These are phyloP conservation scores for Phlyctochytrium planicorne DNA, from an alignment of 192 early-diverging fungal genomes.

Conservation along the genomic window DNA sequence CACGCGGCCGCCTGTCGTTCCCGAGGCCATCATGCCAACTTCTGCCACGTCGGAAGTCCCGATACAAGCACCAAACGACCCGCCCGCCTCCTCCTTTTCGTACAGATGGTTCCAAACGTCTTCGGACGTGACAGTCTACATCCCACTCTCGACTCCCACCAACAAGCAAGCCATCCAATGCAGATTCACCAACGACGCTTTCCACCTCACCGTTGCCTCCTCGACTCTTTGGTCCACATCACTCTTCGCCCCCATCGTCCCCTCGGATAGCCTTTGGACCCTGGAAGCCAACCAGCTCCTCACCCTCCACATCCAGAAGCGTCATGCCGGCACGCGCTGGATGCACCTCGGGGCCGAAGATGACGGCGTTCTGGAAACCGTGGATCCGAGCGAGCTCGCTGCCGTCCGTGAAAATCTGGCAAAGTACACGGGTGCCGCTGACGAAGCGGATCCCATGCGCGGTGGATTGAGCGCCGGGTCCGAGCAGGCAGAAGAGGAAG, in stretches of 20 bases:
- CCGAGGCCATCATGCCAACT: too few relatives aligned
- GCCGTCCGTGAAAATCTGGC: neutral
- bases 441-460: neutral
- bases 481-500: neutral
- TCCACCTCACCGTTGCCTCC: neutral
- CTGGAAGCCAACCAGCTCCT: neutral
- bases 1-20: neutral
- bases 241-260: neutral
- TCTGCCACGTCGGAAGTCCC: too few relatives aligned
- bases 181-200: neutral
- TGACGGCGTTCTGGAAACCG: neutral
- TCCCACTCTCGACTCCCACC: neutral
- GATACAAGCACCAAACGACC: too few relatives aligned
- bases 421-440: neutral
- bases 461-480: neutral
- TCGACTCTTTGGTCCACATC: neutral
- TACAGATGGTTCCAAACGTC: neutral
- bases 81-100: neutral
- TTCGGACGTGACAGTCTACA: neutral
- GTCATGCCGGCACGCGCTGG: neutral
- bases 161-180: neutral
- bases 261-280: neutral
- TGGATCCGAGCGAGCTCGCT: neutral
- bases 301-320: neutral
- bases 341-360: neutral